phyloP scores from a whole-genome alignment of 257 asterid genomes.

The Petrea volubilis region DNA sequence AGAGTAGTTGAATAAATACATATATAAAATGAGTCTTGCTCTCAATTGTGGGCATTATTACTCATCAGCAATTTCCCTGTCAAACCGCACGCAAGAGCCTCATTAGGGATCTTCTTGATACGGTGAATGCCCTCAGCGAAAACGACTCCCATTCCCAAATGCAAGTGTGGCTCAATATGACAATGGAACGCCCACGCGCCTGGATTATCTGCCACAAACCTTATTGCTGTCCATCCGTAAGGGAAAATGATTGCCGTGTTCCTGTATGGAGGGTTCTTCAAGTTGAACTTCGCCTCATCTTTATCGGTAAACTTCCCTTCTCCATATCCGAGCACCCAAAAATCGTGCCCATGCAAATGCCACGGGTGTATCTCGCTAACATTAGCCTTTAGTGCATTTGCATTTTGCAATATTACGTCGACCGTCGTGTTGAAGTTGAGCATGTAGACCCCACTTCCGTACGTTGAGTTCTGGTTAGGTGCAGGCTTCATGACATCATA shows the following conservation, averaged over 20 bases:
- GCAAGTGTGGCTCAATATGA: conserved; percentile 78
- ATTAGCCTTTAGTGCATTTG: conserved; percentile 52
- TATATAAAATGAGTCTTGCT: not conserved
- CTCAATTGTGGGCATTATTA: conserved; percentile 14
- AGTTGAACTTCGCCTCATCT: conserved; percentile 49
- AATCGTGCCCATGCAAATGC: conserved; percentile 89
- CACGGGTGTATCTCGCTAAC: conserved; percentile 87
- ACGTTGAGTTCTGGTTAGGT: conserved; percentile 51
- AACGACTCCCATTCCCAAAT: conserved; percentile 82
- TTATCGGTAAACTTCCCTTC: conserved; percentile 54
- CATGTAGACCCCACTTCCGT: conserved; percentile 62
- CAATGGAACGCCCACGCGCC: conserved; percentile 93
- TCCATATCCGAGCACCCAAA: conserved; percentile 80
- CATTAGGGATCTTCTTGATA: conserved; percentile 42
- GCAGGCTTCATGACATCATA: conserved; percentile 62
- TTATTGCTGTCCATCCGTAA: conserved; percentile 80
- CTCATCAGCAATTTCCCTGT: conserved; percentile 54
- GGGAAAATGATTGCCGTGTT: conserved; percentile 72
- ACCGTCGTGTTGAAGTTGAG: conserved; percentile 52
- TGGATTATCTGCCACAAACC: conserved; percentile 77
- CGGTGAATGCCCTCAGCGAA: conserved; percentile 62
- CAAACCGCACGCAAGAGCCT: conserved; percentile 60
- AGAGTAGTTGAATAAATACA: too few relatives aligned
- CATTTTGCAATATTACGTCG: conserved; percentile 75
- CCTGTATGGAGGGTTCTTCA: conserved; percentile 65